These are phyloP conservation scores for Leccinum pachyderme DNA, from an alignment of 1,284 basidiomycete species.

Conservation along the genomic window DNA sequence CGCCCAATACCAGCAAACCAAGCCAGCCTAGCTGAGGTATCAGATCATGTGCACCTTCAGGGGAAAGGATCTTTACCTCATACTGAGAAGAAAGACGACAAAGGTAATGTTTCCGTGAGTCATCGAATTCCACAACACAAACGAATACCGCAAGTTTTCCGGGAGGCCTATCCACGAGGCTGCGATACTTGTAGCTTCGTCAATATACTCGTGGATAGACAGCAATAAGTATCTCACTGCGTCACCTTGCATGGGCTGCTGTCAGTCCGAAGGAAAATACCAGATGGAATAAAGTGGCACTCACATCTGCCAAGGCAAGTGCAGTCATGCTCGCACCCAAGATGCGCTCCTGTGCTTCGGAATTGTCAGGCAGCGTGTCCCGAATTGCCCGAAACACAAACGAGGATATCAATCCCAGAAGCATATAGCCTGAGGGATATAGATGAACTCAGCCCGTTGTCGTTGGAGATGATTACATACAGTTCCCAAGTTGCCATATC, in stretches of 20 bases:
- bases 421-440: slow-evolving; percentile 55
- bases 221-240: slow-evolving; percentile 48
- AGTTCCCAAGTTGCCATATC: slow-evolving; percentile 71
- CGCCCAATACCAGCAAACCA: slow-evolving; percentile 69
- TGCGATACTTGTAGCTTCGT: slow-evolving; percentile 51
- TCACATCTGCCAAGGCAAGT: slow-evolving; percentile 71
- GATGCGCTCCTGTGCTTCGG: slow-evolving; percentile 66
- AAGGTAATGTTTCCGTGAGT: slow-evolving; percentile 75
- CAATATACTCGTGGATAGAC: neutral
- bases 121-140: slow-evolving; percentile 62
- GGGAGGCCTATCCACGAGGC: slow-evolving; percentile 60
- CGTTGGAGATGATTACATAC: slow-evolving; percentile 35
- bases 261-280: slow-evolving; percentile 1
- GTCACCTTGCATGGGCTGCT: slow-evolving; percentile 35
- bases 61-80: slow-evolving; percentile 42
- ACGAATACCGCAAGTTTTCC: slow-evolving; percentile 47
- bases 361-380: slow-evolving; percentile 58
- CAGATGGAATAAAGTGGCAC: slow-evolving; percentile 26
- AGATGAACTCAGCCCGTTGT: neutral
- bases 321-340: slow-evolving; percentile 62
- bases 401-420: slow-evolving; percentile 65
- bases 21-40: slow-evolving; percentile 39
- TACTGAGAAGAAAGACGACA: slow-evolving; percentile 52
- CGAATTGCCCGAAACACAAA: slow-evolving; percentile 69
- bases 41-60: neutral